Evolutionary conservation across 306 rosid species (phyloP).

Genomic region (Begonia masoniana): DNA sequence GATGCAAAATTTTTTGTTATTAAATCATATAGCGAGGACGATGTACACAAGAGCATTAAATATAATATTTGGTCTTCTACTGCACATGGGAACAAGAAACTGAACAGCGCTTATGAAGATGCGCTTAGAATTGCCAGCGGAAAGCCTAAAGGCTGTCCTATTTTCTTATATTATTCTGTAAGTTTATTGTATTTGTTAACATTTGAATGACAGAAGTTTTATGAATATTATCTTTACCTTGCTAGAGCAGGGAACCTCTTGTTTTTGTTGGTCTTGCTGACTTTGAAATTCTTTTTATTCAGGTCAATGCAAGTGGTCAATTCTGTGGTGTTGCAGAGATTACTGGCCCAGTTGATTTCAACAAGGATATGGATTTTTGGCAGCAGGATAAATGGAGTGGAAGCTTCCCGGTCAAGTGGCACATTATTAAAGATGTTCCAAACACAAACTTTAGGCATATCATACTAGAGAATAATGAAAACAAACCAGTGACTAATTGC

Average conservation of each 20-base stretch:
- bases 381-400: constrained; percentile 99
- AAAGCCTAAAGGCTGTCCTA: constrained; percentile 56
- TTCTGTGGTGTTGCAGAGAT: constrained; percentile 91
- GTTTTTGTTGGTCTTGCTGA: constrained; percentile 4
- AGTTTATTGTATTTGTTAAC: constrained; percentile 15
- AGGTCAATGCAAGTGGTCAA: constrained; percentile 97
- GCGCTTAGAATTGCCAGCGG: constrained; percentile 48
- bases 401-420: constrained; percentile 93
- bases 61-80: constrained; percentile 98
- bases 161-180: constrained; percentile 74
- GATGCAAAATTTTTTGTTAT: constrained; percentile 82
- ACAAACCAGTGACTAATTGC: constrained; percentile 95
- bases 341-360: constrained; percentile 66
- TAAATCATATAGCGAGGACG: constrained; percentile 96
- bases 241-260: neutral
- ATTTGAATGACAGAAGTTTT: neutral
- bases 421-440: constrained; percentile 70
- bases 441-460: constrained; percentile 77
- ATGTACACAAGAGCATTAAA: constrained; percentile 91
- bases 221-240: neutral
- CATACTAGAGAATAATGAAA: constrained; percentile 79
- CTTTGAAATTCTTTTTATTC: constrained; percentile 4
- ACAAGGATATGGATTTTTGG: constrained; percentile 91
- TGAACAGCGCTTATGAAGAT: constrained; percentile 60
- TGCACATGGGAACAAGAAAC: constrained; percentile 86